phyloP scores from a whole-genome alignment of 768 basidiomycete genomes.

The Suillus variegatus region DNA sequence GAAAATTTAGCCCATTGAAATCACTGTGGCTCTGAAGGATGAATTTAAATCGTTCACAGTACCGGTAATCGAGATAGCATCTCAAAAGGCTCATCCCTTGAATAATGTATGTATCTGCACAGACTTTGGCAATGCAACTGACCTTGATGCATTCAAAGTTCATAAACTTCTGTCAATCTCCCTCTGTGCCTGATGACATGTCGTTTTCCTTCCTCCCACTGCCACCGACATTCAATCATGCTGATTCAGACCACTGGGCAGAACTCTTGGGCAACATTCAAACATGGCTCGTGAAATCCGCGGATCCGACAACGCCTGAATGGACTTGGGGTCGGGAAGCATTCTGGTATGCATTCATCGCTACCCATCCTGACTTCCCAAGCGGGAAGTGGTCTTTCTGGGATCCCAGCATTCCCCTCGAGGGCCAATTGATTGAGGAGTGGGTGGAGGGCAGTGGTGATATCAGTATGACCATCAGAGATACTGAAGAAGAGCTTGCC shows the following conservation, averaged over 20 bases:
- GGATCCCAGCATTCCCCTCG: constrained; percentile 5
- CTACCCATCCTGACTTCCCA: constrained; percentile 4
- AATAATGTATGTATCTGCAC: constrained; percentile 4
- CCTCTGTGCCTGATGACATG: not conserved
- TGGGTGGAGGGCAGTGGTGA: not conserved
- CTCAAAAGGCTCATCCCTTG: not conserved
- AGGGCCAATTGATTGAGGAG: constrained; percentile 2
- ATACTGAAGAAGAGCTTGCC: no score
- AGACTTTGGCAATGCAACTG: not conserved
- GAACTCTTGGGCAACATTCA: constrained; percentile 4
- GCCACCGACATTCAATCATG: constrained; percentile 2
- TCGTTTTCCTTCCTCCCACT: constrained; percentile 5
- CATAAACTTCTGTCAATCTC: not conserved
- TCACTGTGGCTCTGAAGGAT: not conserved
- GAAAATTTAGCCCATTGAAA: not conserved
- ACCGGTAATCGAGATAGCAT: not conserved
- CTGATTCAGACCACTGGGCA: constrained; percentile 2
- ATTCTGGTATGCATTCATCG: constrained; percentile 4
- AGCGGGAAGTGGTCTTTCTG: not conserved
- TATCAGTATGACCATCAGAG: no score
- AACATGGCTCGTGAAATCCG: not conserved
- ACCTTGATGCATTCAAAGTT: not conserved
- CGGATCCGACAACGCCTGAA: not conserved
- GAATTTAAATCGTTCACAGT: not conserved
- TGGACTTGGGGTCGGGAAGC: constrained; percentile 5